Evolutionary conservation across 305 asterid genomes (phyloP), one percentile per base, ranked within the genome.

Genomic region (Solanum hybrid): DNA sequence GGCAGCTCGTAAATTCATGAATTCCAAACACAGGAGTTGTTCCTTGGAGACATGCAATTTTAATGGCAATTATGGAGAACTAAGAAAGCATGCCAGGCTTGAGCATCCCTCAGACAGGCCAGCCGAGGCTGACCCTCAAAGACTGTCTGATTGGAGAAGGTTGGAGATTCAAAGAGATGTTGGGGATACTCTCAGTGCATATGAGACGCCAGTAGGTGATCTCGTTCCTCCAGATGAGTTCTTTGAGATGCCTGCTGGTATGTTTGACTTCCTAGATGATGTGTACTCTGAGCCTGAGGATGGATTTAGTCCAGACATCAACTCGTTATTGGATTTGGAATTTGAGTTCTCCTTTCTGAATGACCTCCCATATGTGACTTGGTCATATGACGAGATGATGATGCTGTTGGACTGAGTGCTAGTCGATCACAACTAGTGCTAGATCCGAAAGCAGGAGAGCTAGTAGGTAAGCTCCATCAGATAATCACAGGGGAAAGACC

Each of bases 21-120:
- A 97, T 90, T 90, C 91, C 60, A 93, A 94, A 90, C 79, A 88
- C 7, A 93, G 99, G 92, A 94, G 88, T 56, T 97, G 99, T 91
- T 93, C 98, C 5, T 90, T 93, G 86, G 99, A 94, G 90, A 90
- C 94, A 0, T 97, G 99, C 88, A 79, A 86, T 66, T 95, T 93
- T 88, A 79, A 37, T 40, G 99, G 98, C 69, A 94, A 92, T 85
- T 96, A 96, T 90, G 60, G 89, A 1, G 95, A 94, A 87, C 92
- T 97, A 42, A 94, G 96, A 89, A 96, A 94, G 91, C 99, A 97
- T 92, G 99, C 98, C 29, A 92, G 97, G 91, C 76, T 79, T 27
- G 94, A 93, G 89, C 99, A 97, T 90, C 98, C 98, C 3, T 72
- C 64, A 56, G 88, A 60, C 37, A 91, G 92, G 72, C 99, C 98